Conservation (phyloP, 306 rosid species). For the Cucurbita moschata region DNA sequence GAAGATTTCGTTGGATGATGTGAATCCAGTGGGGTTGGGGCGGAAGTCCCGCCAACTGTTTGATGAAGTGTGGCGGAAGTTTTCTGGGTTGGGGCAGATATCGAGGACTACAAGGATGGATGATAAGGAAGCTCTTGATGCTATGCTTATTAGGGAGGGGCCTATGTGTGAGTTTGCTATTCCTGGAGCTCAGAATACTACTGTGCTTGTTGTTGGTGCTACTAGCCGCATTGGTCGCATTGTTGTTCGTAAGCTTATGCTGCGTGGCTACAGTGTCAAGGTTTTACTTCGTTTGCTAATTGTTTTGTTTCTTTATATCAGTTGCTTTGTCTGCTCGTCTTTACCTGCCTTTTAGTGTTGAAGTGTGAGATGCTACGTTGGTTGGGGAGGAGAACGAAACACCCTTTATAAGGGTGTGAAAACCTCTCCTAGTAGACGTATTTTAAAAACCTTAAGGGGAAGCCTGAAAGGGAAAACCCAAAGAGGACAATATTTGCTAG, state of each 20-base stretch:
- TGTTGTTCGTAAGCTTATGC: conserved; percentile 84
- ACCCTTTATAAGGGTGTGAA: too few species aligned
- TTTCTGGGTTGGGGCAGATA: conserved; percentile 85
- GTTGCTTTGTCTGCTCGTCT: not conserved
- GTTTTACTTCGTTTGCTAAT: conserved; percentile 12
- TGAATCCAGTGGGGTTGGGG: conserved; percentile 87
- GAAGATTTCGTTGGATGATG: conserved; percentile 61
- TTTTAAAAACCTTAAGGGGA: too few species aligned
- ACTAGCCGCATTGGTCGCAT: conserved; percentile 85
- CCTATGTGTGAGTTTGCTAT: conserved; percentile 89
- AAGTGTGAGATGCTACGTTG: too few species aligned
- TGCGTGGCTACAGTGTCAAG: conserved; percentile 82
- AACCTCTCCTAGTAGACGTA: too few species aligned
- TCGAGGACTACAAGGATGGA: conserved; percentile 62
- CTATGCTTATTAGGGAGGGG: conserved; percentile 67
- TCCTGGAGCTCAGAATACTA: conserved; percentile 86
- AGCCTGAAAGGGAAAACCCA: too few species aligned
- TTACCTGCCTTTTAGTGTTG: not conserved
- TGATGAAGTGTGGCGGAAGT: conserved; percentile 92
- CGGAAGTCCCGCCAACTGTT: conserved; percentile 69
- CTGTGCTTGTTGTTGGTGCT: conserved; percentile 85
- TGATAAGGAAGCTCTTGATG: conserved; percentile 57
- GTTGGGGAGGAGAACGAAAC: too few species aligned
- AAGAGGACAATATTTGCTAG: too few species aligned
- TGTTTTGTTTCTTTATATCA: not conserved